Evolutionary conservation across 169 alveolate genomes (phyloP).

Genomic region (Eimeria nieschulzi): DNA sequence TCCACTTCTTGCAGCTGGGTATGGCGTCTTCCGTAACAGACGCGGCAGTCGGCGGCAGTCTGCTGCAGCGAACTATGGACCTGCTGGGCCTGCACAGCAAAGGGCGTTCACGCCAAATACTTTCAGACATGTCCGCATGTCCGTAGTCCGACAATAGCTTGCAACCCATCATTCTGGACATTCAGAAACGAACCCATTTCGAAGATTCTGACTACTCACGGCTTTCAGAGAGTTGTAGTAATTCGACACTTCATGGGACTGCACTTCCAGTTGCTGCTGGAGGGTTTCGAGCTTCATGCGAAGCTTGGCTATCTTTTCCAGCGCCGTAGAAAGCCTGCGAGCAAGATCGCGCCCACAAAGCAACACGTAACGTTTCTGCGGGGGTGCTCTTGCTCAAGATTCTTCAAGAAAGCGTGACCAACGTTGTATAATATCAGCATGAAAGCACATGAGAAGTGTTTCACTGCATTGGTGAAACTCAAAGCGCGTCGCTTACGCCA

Average conservation of each 20-base stretch:
- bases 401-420: too few species aligned
- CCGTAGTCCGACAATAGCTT: too few species aligned
- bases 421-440: too few species aligned
- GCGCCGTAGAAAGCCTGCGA: conserved; percentile 51
- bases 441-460: too few species aligned
- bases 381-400: too few species aligned
- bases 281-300: conserved; percentile 62
- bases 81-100: conserved; percentile 51
- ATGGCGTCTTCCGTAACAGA: conserved; percentile 67
- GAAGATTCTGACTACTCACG: not conserved
- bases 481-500: conserved; percentile 43
- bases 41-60: conserved; percentile 70
- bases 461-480: too few species aligned
- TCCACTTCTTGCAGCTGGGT: conserved; percentile 74
- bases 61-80: conserved; percentile 69
- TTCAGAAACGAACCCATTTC: too few species aligned
- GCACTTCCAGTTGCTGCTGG: conserved; percentile 72
- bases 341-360: not conserved
- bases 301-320: conserved; percentile 65
- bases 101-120: not conserved
- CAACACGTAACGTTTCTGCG: too few species aligned
- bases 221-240: conserved; percentile 69
- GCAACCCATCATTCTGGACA: too few species aligned
- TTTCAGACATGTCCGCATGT: too few species aligned
- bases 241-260: conserved; percentile 65